These are phyloP conservation scores for Stentor roeselii DNA, from an alignment of 73 alveolate genomes.

Conservation along the genomic window DNA sequence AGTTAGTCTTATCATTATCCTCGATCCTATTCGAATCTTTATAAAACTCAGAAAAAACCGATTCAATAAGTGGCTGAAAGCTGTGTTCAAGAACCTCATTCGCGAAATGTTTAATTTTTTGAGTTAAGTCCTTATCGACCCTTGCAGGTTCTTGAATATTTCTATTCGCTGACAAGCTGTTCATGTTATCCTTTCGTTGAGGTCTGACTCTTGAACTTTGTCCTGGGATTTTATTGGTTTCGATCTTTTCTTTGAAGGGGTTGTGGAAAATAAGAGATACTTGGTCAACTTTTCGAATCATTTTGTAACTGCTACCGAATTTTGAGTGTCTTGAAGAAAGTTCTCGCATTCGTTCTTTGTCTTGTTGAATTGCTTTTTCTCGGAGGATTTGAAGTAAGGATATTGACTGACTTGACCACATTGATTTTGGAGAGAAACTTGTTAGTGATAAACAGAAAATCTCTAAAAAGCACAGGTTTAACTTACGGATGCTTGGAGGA, in stretches of 20 bases:
- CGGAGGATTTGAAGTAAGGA: conserved; percentile 17
- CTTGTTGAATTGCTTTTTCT: conserved; percentile 18
- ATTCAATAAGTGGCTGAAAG: conserved; percentile 53
- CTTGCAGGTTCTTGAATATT: conserved; percentile 31
- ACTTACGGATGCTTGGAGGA: conserved; percentile 43
- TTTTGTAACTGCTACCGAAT: conserved; percentile 33
- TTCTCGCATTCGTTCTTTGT: conserved; percentile 30
- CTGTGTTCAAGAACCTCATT: conserved; percentile 58
- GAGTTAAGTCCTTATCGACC: conserved; percentile 33
- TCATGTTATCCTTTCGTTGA: conserved; percentile 31
- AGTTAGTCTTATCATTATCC: conserved; percentile 56
- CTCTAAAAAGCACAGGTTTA: conserved; percentile 58
- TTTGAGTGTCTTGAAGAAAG: conserved; percentile 25
- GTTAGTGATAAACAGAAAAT: conserved; percentile 57
- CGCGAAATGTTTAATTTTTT: conserved; percentile 34
- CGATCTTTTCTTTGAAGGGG: conserved; percentile 28
- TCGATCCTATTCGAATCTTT: conserved; percentile 50
- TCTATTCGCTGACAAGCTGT: conserved; percentile 26
- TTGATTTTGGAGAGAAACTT: conserved; percentile 58
- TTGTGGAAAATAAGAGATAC: background rate
- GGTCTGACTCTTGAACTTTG: conserved; percentile 18
- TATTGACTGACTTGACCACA: conserved; percentile 29
- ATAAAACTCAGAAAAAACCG: conserved; percentile 46
- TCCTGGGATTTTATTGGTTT: conserved; percentile 20
- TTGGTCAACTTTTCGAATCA: conserved; percentile 29